Base-by-base conservation (phyloP, 768 basidiomycete genomes). In the Termitomyces sp. region DNA sequence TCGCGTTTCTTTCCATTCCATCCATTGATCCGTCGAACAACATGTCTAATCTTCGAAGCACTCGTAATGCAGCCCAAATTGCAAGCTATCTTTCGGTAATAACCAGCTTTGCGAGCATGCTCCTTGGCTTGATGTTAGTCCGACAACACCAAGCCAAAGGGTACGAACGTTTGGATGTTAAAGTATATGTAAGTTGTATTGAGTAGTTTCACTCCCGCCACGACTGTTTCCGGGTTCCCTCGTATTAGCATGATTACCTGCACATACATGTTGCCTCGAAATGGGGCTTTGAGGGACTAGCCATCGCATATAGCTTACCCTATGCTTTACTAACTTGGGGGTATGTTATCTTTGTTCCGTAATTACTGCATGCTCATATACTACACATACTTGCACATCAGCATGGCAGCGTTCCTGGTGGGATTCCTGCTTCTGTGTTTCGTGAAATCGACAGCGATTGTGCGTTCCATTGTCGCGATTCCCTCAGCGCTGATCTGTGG, bases 21-120 rank as follows among this genome's bases (percentile, higher is more conserved):
- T 73, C 76, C 25, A 75, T 79, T 14, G 77, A 65, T 47, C 71
- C 74, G 20, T 73, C 75, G 62, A 74, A 79, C 17, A 76, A 62
- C 47, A 60, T 59, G 12, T 14, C 12, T 11, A 48, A 45, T 11
- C 66, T 64, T 11, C 58, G 42, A 37, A 60, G 15, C 14, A 40
- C 42, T 29, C 65, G 74, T 10, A 69, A 66, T 5, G 59, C 68
- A 0, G 72, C 72, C 0, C 77, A 82, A 48, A 74, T 79, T 32
- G 68, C 79, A 15, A 76, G 74, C 56, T 84, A 82, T 60, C 60
- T 76, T 34, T 85, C 84, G 2, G 70, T 77, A 5, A 65, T 81
- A 14, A 66, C 75, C 50, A 79, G 74, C 57, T 62, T 82, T 50
- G 76, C 75, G 0, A 77, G 77, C 53, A 77, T 81, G 62, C 66